These are phyloP conservation scores for Saprolegnia diclina DNA, from an alignment of 352 stramenopile genomes.

Conservation along the genomic window DNA sequence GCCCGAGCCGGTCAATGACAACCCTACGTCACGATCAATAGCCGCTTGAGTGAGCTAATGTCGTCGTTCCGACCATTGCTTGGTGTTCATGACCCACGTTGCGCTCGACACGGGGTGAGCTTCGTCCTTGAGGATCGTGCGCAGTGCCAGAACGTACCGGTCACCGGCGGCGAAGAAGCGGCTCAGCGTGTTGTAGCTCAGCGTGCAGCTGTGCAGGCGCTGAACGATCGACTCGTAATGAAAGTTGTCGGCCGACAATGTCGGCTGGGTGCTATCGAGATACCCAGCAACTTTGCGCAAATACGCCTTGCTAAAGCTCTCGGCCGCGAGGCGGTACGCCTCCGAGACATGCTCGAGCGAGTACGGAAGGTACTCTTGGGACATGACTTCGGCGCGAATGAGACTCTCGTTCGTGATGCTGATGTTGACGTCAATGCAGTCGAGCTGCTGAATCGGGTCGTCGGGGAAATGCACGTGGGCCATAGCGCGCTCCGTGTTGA, in stretches of 20 bases:
- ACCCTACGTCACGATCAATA: not conserved
- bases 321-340: not conserved
- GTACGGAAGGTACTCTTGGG: slow-evolving; percentile 13
- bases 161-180: not conserved
- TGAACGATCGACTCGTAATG: slow-evolving; percentile 2
- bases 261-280: not conserved
- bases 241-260: not conserved
- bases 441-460: not conserved
- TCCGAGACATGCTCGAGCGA: slow-evolving; percentile 2
- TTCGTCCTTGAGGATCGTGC: slow-evolving; percentile 9
- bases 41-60: not conserved
- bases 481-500: slow-evolving; percentile 10
- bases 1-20: slow-evolving; percentile 7
- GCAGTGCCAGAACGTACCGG: not conserved
- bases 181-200: slow-evolving; percentile 8
- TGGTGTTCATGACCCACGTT: slow-evolving; percentile 12
- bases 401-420: not conserved
- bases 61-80: not conserved
- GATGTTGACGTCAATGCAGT: slow-evolving; percentile 6
- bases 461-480: slow-evolving; percentile 5
- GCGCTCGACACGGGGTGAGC: not conserved
- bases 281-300: slow-evolving; percentile 5
- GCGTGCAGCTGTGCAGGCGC: not conserved
- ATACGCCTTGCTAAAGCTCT: slow-evolving; percentile 5
- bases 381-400: slow-evolving; percentile 12